Evolutionary conservation across 1,139 yeast genomes (phyloP).

Genomic region (Debaryomyces sp.): DNA sequence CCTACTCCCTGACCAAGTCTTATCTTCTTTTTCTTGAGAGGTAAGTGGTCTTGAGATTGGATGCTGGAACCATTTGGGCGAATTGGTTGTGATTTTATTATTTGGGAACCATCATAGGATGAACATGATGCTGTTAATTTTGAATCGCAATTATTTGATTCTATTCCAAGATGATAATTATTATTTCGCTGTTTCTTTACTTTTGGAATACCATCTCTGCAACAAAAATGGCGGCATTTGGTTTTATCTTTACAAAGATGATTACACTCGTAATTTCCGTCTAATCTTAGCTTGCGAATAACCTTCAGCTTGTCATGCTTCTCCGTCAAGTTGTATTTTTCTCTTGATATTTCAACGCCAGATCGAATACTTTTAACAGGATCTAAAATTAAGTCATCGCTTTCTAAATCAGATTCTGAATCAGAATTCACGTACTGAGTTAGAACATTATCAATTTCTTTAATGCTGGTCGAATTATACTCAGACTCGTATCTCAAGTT

Average conservation of each 20-base stretch:
- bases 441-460: background rate
- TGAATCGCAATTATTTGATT: background rate
- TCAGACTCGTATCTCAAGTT: background rate
- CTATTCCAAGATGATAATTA: background rate
- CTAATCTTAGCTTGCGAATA: conserved; percentile 14
- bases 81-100: no score
- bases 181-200: background rate
- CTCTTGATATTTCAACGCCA: background rate
- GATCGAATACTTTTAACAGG: background rate
- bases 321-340: background rate
- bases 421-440: background rate
- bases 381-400: background rate
- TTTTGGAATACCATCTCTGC: conserved; percentile 41
- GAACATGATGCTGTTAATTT: background rate
- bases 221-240: conserved; percentile 45
- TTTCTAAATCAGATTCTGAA: background rate
- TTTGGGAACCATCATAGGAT: background rate
- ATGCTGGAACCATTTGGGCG: background rate
- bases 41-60: background rate
- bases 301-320: background rate
- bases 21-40: background rate
- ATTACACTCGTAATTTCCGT: conserved; percentile 36
- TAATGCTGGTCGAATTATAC: background rate
- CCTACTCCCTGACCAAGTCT: background rate
- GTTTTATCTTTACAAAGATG: conserved; percentile 41